These are phyloP conservation scores for Tricholoma flavovirens DNA, from an alignment of 768 basidiomycete genomes.

Conservation along the genomic window DNA sequence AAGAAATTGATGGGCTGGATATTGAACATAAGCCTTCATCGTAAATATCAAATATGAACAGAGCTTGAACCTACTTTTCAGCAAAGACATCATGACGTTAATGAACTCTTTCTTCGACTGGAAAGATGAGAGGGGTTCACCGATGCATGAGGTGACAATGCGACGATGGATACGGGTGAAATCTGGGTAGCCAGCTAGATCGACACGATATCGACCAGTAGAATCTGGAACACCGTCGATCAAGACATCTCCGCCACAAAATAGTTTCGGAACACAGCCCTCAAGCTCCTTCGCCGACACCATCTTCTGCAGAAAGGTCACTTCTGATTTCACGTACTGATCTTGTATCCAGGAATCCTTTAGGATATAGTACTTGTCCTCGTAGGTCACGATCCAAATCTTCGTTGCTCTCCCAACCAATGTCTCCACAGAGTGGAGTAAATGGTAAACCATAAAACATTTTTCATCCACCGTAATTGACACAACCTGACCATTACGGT, in stretches of 20 bases:
- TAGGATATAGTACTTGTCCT: background rate
- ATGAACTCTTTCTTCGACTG: background rate
- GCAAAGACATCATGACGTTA: background rate
- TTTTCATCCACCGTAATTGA: background rate
- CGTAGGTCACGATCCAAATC: background rate
- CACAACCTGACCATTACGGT: background rate
- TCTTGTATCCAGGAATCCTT: background rate
- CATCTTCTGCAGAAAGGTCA: background rate
- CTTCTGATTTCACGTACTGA: background rate
- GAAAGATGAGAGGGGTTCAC: background rate
- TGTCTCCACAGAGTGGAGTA: background rate
- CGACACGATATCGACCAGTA: background rate
- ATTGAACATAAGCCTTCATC: background rate
- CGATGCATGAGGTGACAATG: background rate
- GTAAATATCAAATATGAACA: background rate
- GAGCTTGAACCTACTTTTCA: background rate
- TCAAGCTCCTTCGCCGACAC: background rate
- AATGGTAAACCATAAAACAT: background rate
- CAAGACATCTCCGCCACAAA: background rate
- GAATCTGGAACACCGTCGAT: background rate
- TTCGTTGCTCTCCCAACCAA: background rate
- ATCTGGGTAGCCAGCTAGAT: background rate
- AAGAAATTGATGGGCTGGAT: background rate
- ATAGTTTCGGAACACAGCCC: background rate
- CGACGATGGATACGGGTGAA: background rate